Percentiles rank a stretch among this genome's conserved stretches.
phyloP scores from a whole-genome alignment of 2,329 filamentous ascomycete genomes.

The Ustilaginoidea virens region DNA sequence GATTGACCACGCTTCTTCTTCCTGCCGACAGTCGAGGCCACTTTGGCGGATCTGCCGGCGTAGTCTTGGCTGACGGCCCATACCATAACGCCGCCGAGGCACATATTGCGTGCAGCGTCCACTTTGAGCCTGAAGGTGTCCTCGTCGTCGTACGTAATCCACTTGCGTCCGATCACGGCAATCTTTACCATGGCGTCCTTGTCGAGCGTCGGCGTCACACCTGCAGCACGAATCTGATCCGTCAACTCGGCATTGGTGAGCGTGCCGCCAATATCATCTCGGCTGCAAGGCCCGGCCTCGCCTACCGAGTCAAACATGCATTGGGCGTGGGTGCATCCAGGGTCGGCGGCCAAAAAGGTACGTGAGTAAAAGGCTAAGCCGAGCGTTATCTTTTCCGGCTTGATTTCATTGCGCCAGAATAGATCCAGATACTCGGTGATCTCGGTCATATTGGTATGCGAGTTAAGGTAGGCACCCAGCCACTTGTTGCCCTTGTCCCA shows the following conservation, averaged over 20 bases:
- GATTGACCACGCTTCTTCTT: no score
- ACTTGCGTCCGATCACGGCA: no score
- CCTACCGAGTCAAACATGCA: slow-evolving; percentile 6
- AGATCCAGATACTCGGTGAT: slow-evolving; percentile 25
- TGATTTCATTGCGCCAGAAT: slow-evolving; percentile 28
- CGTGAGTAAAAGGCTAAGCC: slow-evolving; percentile 29
- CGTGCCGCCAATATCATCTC: not conserved
- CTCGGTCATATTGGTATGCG: slow-evolving; percentile 32
- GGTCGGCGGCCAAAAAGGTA: not conserved
- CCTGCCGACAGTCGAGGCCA: no score
- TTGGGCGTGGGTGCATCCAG: slow-evolving; percentile 9
- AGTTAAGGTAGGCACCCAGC: slow-evolving; percentile 16
- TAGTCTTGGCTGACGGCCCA: no score
- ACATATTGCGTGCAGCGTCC: slow-evolving; percentile 11
- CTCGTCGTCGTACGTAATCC: slow-evolving; percentile 17
- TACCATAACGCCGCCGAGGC: slow-evolving; percentile 13
- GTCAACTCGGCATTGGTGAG: not conserved
- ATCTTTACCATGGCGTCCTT: not conserved
- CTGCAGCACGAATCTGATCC: not conserved
- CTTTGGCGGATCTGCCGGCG: no score
- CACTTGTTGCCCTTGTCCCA: slow-evolving; percentile 18
- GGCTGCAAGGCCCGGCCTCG: not conserved
- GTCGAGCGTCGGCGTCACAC: not conserved
- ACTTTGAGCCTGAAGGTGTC: slow-evolving; percentile 13
- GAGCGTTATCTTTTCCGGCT: slow-evolving; percentile 24